Conservation (phyloP, 306 rosid genomes). For the Medicago truncatula region MtrunA17r5.0-ANR NC_053048.1:629501-630000, state of each 20-base stretch:
- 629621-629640: background rate
- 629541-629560: too few relatives aligned
- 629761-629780: conserved; percentile 51
- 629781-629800: conserved; percentile 47
- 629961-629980: background rate
- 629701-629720: conserved; percentile 48
- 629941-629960: too few relatives aligned
- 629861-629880: conserved; percentile 61
- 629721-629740: conserved; percentile 39
- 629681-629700: conserved; percentile 44
- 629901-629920: background rate
- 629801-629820: conserved; percentile 50
- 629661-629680: conserved; percentile 1
- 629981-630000: conserved; percentile 55
- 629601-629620: background rate
- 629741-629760: conserved; percentile 34
- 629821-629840: conserved; percentile 56
- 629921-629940: too few relatives aligned
- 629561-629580: too few relatives aligned
- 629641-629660: conserved; percentile 12
- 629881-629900: conserved; percentile 57
- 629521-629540: too few relatives aligned
- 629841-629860: conserved; percentile 58
- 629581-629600: too few relatives aligned
- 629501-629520: too few relatives aligned